phyloP scores from a whole-genome alignment of 169 alveolate genomes.

The Plasmodium ovale region DNA sequence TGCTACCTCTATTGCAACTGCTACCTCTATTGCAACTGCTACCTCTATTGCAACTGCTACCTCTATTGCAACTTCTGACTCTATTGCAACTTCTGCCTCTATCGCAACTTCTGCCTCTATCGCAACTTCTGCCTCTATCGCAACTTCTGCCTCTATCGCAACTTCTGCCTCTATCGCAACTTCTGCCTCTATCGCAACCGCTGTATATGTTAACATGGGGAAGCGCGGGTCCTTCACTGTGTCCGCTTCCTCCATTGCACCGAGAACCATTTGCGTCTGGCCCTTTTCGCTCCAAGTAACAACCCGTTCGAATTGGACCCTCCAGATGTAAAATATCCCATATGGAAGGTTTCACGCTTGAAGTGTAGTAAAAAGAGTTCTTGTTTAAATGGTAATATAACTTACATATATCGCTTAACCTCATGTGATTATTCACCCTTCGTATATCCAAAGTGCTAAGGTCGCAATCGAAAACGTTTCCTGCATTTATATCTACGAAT shows the following conservation, averaged over 20 bases:
- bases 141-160: no score
- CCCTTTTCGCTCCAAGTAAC: neutral
- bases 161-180: no score
- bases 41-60: no score
- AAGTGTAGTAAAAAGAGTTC: slow-evolving; percentile 7
- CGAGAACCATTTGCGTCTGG: neutral
- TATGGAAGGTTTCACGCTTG: slow-evolving; percentile 17
- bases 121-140: no score
- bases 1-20: no score
- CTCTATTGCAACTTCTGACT: no score
- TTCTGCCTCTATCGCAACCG: no score
- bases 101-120: no score
- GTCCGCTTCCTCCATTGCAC: neutral
- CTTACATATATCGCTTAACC: slow-evolving; percentile 18
- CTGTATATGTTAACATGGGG: no score
- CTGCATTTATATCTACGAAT: slow-evolving; percentile 18
- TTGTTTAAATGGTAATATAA: slow-evolving; percentile 28
- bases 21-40: no score
- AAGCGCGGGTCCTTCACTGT: neutral
- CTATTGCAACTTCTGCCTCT: no score
- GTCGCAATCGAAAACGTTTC: slow-evolving; percentile 33
- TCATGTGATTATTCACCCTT: slow-evolving; percentile 58
- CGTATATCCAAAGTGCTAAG: slow-evolving; percentile 20
- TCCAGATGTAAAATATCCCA: slow-evolving; percentile 10
- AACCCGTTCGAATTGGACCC: neutral